Percentiles rank a stretch among this genome's conserved stretches.
These are phyloP conservation scores for Cercospora janseana DNA, from an alignment of 2,329 filamentous ascomycete genomes.

Conservation along the genomic window DNA sequence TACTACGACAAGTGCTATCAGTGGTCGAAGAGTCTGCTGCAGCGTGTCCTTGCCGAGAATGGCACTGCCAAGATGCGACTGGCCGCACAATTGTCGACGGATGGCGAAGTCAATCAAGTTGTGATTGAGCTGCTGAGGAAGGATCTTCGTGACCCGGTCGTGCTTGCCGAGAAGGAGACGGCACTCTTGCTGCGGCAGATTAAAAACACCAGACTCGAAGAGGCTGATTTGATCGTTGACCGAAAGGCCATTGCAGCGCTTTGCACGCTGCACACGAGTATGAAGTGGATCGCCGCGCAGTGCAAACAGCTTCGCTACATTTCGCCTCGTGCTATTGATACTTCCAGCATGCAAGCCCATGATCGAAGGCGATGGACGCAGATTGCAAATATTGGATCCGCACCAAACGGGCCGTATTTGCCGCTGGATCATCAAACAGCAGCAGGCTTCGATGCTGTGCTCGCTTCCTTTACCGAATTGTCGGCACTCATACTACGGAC, in stretches of 20 bases:
- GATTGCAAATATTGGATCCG: conserved; percentile 17
- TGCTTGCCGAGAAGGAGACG: conserved; percentile 61
- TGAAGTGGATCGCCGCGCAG: conserved; percentile 93
- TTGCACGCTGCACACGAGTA: conserved; percentile 90
- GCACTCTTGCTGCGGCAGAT: conserved; percentile 53
- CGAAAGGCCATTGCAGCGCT: conserved; percentile 80
- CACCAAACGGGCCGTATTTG: conserved; percentile 68
- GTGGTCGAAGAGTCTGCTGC: conserved; percentile 82
- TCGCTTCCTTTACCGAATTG: conserved; percentile 78
- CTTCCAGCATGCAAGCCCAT: conserved; percentile 49
- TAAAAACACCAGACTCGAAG: conserved; percentile 62
- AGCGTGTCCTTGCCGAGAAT: conserved; percentile 47
- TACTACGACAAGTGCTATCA: conserved; percentile 90
- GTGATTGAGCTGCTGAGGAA: conserved; percentile 65
- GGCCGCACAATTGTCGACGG: conserved; percentile 39
- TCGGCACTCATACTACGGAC: conserved; percentile 77
- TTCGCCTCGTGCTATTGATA: conserved; percentile 68
- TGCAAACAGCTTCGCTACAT: conserved; percentile 79
- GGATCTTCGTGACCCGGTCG: conserved; percentile 52
- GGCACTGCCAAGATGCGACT: conserved; percentile 32
- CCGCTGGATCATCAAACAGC: conserved; percentile 86
- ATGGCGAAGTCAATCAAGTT: conserved; percentile 69
- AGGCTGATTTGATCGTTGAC: conserved; percentile 84
- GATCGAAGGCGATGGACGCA: conserved; percentile 76
- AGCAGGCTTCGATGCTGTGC: conserved; percentile 81